These are phyloP conservation scores for Phaeosphaeriaceae sp. DNA, from an alignment of 2,329 filamentous ascomycete genomes.

Conservation along the genomic window DNA sequence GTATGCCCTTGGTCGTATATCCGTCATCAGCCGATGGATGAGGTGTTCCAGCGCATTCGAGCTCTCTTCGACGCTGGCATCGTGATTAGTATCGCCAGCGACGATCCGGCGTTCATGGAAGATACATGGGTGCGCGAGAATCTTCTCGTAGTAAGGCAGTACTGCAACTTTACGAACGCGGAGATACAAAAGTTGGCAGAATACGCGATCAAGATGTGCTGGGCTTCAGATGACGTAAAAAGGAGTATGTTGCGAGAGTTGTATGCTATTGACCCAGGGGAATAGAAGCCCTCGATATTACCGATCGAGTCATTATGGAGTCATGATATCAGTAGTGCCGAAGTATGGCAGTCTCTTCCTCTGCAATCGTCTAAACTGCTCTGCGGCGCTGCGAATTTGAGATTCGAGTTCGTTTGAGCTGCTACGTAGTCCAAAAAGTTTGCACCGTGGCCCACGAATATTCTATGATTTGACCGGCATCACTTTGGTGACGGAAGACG, in stretches of 20 bases:
- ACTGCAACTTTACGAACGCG: slow-evolving; percentile 49
- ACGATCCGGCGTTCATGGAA: slow-evolving; percentile 59
- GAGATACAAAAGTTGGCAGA: slow-evolving; percentile 54
- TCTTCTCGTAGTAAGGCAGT: slow-evolving; percentile 53
- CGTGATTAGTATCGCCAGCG: slow-evolving; percentile 22
- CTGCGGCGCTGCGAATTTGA: too few species aligned
- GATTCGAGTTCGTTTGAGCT: too few species aligned
- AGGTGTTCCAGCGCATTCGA: slow-evolving; percentile 44
- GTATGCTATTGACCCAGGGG: not conserved
- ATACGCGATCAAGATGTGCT: slow-evolving; percentile 57
- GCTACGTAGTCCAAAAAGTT: too few species aligned
- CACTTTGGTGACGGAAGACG: too few species aligned
- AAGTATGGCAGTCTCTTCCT: too few species aligned
- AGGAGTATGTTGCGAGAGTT: slow-evolving; percentile 2
- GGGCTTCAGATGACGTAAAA: slow-evolving; percentile 47
- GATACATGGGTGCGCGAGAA: slow-evolving; percentile 59
- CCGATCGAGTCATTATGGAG: too few species aligned
- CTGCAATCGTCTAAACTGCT: too few species aligned
- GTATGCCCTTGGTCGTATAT: slow-evolving; percentile 54
- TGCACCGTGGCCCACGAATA: too few species aligned
- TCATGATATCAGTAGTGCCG: too few species aligned
- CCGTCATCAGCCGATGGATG: slow-evolving; percentile 46
- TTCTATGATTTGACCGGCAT: too few species aligned
- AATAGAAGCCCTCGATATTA: too few species aligned
- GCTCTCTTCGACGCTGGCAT: slow-evolving; percentile 52